A percentile compares a stretch with the other conserved stretches of the same genome.
Conservation (phyloP, 23 red algal genomes). For the Gracilaria gracilis region DNA sequence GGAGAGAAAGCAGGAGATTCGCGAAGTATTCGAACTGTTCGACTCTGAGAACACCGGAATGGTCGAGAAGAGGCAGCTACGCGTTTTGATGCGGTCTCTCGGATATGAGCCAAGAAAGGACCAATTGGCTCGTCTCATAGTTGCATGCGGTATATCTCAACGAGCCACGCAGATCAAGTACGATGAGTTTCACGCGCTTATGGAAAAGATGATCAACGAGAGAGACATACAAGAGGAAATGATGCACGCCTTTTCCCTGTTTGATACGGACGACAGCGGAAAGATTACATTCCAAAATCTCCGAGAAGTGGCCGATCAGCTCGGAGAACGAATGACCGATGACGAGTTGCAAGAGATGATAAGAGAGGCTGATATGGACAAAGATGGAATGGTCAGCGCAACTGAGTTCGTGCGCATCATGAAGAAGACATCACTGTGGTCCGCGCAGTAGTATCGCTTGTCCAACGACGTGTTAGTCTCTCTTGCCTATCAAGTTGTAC, state of each 20-base stretch:
- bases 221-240: conserved; percentile 81
- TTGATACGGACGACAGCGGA: conserved; percentile 73
- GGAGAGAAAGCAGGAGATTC: conserved; percentile 74
- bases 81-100: conserved; percentile 75
- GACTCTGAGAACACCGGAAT: conserved; percentile 47
- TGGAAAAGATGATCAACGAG: conserved; percentile 71
- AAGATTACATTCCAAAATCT: conserved; percentile 76
- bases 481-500: neutral
- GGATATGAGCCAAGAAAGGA: conserved; percentile 76
- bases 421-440: conserved; percentile 79
- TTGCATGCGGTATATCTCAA: conserved; percentile 46
- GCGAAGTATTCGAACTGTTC: conserved; percentile 79
- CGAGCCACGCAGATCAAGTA: conserved; percentile 57
- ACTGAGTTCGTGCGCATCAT: conserved; percentile 82
- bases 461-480: neutral
- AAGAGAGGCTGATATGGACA: conserved; percentile 72
- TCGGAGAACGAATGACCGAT: conserved; percentile 77
- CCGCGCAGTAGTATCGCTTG: neutral
- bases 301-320: conserved; percentile 62
- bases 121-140: conserved; percentile 51
- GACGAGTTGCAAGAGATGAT: conserved; percentile 77
- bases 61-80: conserved; percentile 67
- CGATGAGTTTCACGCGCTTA: conserved; percentile 68
- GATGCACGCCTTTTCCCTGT: conserved; percentile 74
- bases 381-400: conserved; percentile 75